Conservation (phyloP, 2,329 filamentous ascomycete species). For the Diaporthe citriasiana region DNA sequence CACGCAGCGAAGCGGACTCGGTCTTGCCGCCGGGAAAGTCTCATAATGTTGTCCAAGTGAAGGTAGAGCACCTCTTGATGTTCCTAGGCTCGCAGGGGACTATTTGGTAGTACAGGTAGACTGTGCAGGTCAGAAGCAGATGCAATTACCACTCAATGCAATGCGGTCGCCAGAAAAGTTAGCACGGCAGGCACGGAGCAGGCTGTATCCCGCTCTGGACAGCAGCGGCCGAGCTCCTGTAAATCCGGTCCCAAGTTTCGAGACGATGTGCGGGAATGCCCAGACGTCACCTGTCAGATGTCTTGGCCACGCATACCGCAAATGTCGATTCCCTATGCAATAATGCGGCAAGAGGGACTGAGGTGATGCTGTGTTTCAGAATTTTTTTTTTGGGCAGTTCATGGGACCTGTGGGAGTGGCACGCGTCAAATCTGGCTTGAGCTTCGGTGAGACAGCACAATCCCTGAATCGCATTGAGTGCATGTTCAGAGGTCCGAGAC, state of each 20-base stretch:
- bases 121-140: too few relatives aligned
- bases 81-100: background rate
- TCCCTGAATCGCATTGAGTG: background rate
- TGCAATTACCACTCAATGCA: background rate
- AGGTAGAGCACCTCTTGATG: background rate
- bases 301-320: conserved; percentile 18
- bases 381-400: conserved; percentile 4
- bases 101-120: background rate
- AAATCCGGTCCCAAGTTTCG: background rate
- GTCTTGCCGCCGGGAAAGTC: background rate
- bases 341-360: background rate
- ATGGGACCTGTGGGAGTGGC: conserved; percentile 13
- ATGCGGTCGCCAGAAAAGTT: background rate
- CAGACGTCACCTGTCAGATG: conserved; percentile 26
- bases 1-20: background rate
- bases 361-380: conserved; percentile 24
- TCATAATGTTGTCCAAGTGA: background rate
- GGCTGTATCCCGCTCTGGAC: background rate
- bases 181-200: background rate
- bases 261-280: conserved; percentile 5
- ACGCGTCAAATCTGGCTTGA: background rate
- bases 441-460: conserved; percentile 11
- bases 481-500: conserved; percentile 19
- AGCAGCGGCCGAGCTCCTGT: background rate
- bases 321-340: background rate